These are phyloP conservation scores for Phycomyces blakesleeanus DNA, from an alignment of 192 early-diverging fungal species.

Conservation along the genomic window DNA sequence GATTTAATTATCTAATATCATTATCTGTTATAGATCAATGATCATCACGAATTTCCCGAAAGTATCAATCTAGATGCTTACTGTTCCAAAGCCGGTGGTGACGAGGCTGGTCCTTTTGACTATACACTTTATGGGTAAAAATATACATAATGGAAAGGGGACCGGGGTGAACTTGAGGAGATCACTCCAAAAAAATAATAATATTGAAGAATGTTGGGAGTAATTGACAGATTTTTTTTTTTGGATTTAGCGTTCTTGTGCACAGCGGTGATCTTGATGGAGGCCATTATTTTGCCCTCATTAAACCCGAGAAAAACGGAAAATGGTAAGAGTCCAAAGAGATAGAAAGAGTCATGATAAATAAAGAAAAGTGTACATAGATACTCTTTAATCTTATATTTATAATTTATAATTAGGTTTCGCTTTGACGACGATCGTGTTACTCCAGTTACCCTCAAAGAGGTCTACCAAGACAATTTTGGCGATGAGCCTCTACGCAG, in stretches of 20 bases:
- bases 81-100: constrained; percentile 5
- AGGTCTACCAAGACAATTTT: constrained; percentile 93
- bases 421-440: constrained; percentile 97
- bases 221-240: background rate
- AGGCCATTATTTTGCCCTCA: constrained; percentile 92
- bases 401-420: constrained; percentile 51
- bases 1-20: too few species aligned
- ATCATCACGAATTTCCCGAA: constrained; percentile 57
- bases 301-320: constrained; percentile 75
- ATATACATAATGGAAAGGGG: too few species aligned
- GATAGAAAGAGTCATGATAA: background rate
- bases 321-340: constrained; percentile 54
- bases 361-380: background rate
- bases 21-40: constrained; percentile 87
- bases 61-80: constrained; percentile 10
- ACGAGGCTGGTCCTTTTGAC: background rate
- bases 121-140: constrained; percentile 16
- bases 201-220: too few species aligned
- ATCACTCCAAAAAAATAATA: too few species aligned
- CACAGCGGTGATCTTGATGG: constrained; percentile 91
- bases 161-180: too few species aligned
- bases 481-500: constrained; percentile 68
- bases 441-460: constrained; percentile 67
- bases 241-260: constrained; percentile 76
- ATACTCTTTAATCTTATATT: background rate